phyloP scores from a whole-genome alignment of 2,329 filamentous ascomycete genomes.

The Fusarium sp. region DNA sequence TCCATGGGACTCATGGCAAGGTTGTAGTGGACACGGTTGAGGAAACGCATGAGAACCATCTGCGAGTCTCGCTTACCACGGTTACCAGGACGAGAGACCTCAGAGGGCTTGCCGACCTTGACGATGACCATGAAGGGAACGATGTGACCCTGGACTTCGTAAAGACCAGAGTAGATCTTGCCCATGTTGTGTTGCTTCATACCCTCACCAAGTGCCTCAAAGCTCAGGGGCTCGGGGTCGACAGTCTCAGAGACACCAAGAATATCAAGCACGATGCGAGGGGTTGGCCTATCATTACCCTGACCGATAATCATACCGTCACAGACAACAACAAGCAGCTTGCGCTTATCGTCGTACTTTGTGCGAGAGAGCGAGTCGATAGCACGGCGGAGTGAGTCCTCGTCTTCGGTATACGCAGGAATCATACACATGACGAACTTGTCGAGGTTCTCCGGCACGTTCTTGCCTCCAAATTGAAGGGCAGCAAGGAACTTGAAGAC shows the following conservation, averaged over 20 bases:
- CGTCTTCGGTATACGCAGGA: slow-evolving; percentile 97
- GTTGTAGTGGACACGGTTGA: slow-evolving; percentile 99
- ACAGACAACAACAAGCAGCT: slow-evolving; percentile 90
- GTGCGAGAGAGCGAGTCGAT: slow-evolving; percentile 96
- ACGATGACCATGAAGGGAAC: slow-evolving; percentile 97
- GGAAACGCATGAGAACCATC: slow-evolving; percentile 98
- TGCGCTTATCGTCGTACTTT: slow-evolving; percentile 98
- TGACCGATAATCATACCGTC: slow-evolving; percentile 99
- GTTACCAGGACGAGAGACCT: slow-evolving; percentile 94
- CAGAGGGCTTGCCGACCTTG: slow-evolving; percentile 97
- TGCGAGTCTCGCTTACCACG: slow-evolving; percentile 99
- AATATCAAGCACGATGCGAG: slow-evolving; percentile 96
- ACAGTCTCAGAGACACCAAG: slow-evolving; percentile 92
- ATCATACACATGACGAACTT: slow-evolving; percentile 99
- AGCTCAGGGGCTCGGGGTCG: slow-evolving; percentile 95
- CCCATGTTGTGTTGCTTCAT: slow-evolving; percentile 99
- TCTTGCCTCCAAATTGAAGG: slow-evolving; percentile 92
- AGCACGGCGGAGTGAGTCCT: slow-evolving; percentile 94
- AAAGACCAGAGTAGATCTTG: slow-evolving; percentile 97
- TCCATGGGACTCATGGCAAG: slow-evolving; percentile 95
- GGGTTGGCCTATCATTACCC: slow-evolving; percentile 95
- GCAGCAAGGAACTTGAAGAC: slow-evolving; percentile 97
- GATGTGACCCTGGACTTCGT: slow-evolving; percentile 97
- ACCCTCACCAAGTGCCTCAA: slow-evolving; percentile 95
- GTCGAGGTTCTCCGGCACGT: slow-evolving; percentile 92